Base-by-base conservation (phyloP, 139 green algal genomes). In the Coelastrella sp. region DNA sequence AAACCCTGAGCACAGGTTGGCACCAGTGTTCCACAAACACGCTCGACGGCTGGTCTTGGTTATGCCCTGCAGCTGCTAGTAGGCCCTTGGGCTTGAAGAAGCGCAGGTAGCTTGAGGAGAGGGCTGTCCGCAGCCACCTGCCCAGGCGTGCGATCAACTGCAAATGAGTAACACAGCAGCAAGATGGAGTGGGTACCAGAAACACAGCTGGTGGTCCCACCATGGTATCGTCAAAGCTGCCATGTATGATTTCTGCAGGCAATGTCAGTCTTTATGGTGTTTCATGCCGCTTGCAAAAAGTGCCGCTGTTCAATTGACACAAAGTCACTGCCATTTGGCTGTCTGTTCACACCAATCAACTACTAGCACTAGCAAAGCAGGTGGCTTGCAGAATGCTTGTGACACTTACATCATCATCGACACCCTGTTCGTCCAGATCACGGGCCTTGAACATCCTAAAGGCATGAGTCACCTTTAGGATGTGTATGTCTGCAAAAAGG, bases 51-150 rank as follows among this genome's bases (percentile, higher is more conserved):
- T 66, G 49, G 24, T 85, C 79, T 49, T 73, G 49, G 59, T 59
- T 15, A 56, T 20, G 68, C n/a, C 65, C 83, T 27, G 60, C 83
- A 63, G 25, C 27, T 81, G 83, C 63, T 35, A 88, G 83, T 12
- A 88, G 66, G 8, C 65, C 83, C 22, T 88, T 70, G 24, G 83
- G 83, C 66, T 88, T 88, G 66, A 88, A 88, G 83, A 88, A 88
- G 8, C 17, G 20, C n/a, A 88, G 83, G 66, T 88, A 88, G 63
- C 25, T 70, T 22, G 27, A n/a, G 20, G 61, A 59, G 10, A 88
- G 27, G 10, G 83, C 83, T n/a, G 24, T 27, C 14, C n/a, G 9
- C 65, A 88, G 83, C 83, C 83, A 88, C 11, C 83, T 19, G 83
- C 83, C 83, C 14, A 88, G 35, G 7, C 83, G 63, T 22, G 83